A percentile compares a stretch with the other conserved stretches of the same genome.
These are phyloP conservation scores for Sclerotiophoma versabilis DNA, from an alignment of 2,329 filamentous ascomycete species.

Conservation along the genomic window DNA sequence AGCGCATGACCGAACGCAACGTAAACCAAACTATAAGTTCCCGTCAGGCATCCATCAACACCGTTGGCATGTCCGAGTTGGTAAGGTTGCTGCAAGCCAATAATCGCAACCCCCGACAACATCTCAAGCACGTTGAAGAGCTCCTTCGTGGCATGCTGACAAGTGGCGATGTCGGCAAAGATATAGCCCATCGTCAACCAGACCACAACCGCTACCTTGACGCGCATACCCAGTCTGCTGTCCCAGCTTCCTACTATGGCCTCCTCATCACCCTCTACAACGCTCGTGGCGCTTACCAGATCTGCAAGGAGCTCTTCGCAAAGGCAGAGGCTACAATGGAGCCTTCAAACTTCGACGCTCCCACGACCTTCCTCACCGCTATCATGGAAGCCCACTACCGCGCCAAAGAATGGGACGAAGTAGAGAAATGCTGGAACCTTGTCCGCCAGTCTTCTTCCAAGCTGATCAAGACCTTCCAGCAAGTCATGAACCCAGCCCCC, in stretches of 20 bases:
- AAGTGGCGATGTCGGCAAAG: conserved; percentile 34
- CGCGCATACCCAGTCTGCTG: conserved; percentile 48
- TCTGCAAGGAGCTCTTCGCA: conserved; percentile 42
- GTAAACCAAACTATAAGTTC: conserved; percentile 53
- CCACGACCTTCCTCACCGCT: conserved; percentile 55
- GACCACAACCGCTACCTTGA: conserved; percentile 30
- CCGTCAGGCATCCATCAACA: conserved; percentile 49
- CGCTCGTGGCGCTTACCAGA: conserved; percentile 53
- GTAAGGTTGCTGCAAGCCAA: conserved; percentile 21
- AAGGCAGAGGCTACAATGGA: conserved; percentile 27
- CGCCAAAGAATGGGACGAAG: conserved; percentile 64
- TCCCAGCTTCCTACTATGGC: conserved; percentile 61
- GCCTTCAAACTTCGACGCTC: conserved; percentile 24
- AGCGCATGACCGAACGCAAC: conserved; percentile 50
- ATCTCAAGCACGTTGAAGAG: conserved; percentile 36
- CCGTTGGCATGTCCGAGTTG: conserved; percentile 32
- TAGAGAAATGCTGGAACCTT: conserved; percentile 72
- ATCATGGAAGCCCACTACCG: conserved; percentile 72
- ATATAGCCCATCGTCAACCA: conserved; percentile 39
- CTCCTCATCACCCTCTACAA: conserved; percentile 65
- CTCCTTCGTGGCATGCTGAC: conserved; percentile 37
- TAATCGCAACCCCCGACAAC: conserved; percentile 22
- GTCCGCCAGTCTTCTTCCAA: conserved; percentile 62
- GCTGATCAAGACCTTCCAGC: conserved; percentile 42
- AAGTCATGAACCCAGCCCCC: conserved; percentile 45